Base-by-base conservation (phyloP, 192 early-diverging fungal genomes). In the Podila clonocystis region DNA sequence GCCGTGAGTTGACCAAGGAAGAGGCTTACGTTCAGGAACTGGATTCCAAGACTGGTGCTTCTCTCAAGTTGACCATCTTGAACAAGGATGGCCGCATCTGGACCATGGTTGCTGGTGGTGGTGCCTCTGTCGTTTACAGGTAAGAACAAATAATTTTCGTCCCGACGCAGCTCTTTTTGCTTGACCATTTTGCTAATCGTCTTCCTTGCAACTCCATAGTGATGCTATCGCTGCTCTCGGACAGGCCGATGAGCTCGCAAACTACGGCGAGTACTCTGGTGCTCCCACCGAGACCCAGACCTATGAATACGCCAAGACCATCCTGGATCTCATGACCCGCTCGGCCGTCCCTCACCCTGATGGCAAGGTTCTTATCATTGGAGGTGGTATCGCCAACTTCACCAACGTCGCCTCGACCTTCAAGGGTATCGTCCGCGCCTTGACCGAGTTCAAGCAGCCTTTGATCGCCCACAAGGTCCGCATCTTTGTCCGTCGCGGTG, bases 211-310 rank as follows among this genome's bases (percentile, higher is more conserved):
- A 52, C 38, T 34, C 13, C 36, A 48, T 66, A 94, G 95, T 22
- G 97, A 98, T 77, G 97, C 97, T 50, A 98, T 98, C 83, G 96
- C 97, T 9, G 95, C 95, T 48, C 92, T 94, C 30, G 97, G 97
- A 57, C 96, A 83, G 63, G 95, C 97, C 9, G 66, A 91, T 83
- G 96, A 98, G 84, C 89, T 98, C 38, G 97, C 97, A 87, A 98
- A 98, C 90, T 98, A 98, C 86, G 97, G 97, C 78, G 97, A 98
- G 87, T 98, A 98, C 91, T 98, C 97, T 65, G 97, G 97, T 55
- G 97, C 97, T 26, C 97, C 97, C n/a, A 95, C 96, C 15, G 97
- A 98, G 87, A 93, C 93, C 38, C 97, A 98, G 88, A 98, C 97
- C 50, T 98, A 97, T 84, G 97, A 98, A 87, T 98, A 98, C 83